Conservation (phyloP, 768 basidiomycete species). For the Psilocybe cyanescens region DNA sequence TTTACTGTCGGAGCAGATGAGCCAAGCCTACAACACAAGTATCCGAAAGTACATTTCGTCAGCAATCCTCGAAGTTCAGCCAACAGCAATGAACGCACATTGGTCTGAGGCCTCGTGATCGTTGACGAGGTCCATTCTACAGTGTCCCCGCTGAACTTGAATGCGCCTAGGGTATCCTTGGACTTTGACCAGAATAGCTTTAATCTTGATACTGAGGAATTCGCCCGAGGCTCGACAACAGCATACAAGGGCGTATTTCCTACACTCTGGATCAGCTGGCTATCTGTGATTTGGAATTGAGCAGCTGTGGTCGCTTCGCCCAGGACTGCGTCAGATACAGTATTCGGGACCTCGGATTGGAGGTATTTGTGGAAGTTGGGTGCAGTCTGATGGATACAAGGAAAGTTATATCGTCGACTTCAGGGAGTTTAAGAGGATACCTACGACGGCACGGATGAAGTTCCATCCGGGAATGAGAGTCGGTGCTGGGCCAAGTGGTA, state of each 20-base stretch:
- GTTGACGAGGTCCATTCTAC: slow-evolving; percentile 57
- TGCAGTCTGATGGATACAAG: slow-evolving; percentile 12
- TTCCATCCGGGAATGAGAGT: slow-evolving; percentile 53
- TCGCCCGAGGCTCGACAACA: slow-evolving; percentile 45
- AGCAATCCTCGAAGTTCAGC: background rate
- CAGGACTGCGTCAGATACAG: slow-evolving; percentile 51
- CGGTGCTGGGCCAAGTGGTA: slow-evolving; percentile 32
- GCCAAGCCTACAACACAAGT: slow-evolving; percentile 44
- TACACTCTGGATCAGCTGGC: slow-evolving; percentile 59
- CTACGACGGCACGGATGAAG: slow-evolving; percentile 61
- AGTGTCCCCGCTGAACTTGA: slow-evolving; percentile 59
- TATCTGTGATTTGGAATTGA: slow-evolving; percentile 57
- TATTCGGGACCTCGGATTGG: slow-evolving; percentile 48
- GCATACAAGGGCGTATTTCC: slow-evolving; percentile 49
- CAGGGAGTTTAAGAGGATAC: slow-evolving; percentile 17
- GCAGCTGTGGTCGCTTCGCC: slow-evolving; percentile 51
- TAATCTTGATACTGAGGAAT: slow-evolving; percentile 50
- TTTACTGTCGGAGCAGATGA: slow-evolving; percentile 53
- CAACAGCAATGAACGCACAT: slow-evolving; percentile 35
- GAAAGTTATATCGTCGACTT: background rate
- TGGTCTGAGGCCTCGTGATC: slow-evolving; percentile 52
- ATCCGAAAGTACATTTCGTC: background rate
- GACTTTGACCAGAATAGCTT: slow-evolving; percentile 50
- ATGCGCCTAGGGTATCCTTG: slow-evolving; percentile 49
- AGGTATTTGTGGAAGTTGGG: slow-evolving; percentile 41